phyloP scores from a whole-genome alignment of 805 yeast species.

The Sungouiella thailandica region DNA sequence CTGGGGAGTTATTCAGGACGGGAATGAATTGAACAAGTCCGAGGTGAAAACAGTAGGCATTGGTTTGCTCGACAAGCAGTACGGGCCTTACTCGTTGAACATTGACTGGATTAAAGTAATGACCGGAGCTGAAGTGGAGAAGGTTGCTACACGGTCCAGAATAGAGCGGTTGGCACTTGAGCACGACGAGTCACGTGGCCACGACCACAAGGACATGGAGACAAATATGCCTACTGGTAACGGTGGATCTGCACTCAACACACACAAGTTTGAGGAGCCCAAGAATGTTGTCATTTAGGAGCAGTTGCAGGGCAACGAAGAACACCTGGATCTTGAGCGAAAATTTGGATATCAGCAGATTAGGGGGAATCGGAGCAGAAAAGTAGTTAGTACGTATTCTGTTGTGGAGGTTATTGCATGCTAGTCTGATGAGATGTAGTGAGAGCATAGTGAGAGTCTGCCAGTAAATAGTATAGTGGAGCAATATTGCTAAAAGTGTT shows the following conservation, averaged over 20 bases:
- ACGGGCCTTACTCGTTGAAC: slow-evolving; percentile 68
- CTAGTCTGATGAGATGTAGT: no score
- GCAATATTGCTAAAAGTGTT: no score
- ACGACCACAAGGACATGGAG: slow-evolving; percentile 11
- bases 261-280: slow-evolving; percentile 26
- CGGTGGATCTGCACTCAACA: slow-evolving; percentile 26
- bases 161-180: slow-evolving; percentile 14
- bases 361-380: no score
- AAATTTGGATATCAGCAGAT: no score
- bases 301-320: slow-evolving; percentile 1
- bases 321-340: no score
- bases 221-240: slow-evolving; percentile 18
- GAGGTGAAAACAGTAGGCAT: slow-evolving; percentile 70
- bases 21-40: slow-evolving; percentile 53
- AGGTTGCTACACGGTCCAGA: slow-evolving; percentile 36
- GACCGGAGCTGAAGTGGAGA: slow-evolving; percentile 48
- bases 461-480: no score
- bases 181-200: slow-evolving; percentile 1
- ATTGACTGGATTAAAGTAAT: slow-evolving; percentile 71
- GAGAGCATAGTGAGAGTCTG: no score
- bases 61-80: slow-evolving; percentile 71
- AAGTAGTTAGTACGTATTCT: no score
- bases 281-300: slow-evolving; percentile 30
- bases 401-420: no score
- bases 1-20: slow-evolving; percentile 59